These are phyloP conservation scores for Kazachstania bromeliacearum DNA, from an alignment of 805 yeast genomes.

Conservation along the genomic window DNA sequence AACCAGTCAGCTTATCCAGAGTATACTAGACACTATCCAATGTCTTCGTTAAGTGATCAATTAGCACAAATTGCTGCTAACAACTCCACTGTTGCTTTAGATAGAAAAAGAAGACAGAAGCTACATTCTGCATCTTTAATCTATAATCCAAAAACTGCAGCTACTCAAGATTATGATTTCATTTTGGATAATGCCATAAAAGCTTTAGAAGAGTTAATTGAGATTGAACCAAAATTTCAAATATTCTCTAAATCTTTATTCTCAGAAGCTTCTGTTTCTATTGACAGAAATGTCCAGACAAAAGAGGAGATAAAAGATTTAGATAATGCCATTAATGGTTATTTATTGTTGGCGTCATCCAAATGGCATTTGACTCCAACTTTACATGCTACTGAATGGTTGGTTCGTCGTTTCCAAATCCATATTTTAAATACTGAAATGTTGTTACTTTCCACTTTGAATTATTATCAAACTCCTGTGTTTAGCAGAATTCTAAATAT, in stretches of 20 bases:
- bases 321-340: conserved; percentile 65
- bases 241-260: conserved; percentile 66
- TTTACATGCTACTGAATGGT: conserved; percentile 85
- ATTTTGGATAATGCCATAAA: conserved; percentile 63
- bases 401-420: conserved; percentile 80
- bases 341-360: conserved; percentile 64
- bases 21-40: too few species aligned
- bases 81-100: conserved; percentile 66
- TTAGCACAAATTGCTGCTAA: conserved; percentile 57
- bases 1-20: too few species aligned
- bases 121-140: conserved; percentile 83
- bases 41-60: conserved; percentile 73
- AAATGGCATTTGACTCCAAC: conserved; percentile 69
- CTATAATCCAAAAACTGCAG: conserved; percentile 78
- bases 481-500: conserved; percentile 72
- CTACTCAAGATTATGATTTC: conserved; percentile 87
- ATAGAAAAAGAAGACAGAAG: conserved; percentile 77
- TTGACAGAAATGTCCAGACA: conserved; percentile 78
- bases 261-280: conserved; percentile 65
- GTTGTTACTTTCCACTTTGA: conserved; percentile 61
- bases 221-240: conserved; percentile 65
- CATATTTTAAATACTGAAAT: conserved; percentile 73
- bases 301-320: conserved; percentile 68
- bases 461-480: conserved; percentile 67
- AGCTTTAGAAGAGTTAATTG: conserved; percentile 63